Evolutionary conservation across 768 basidiomycete species (phyloP), one percentile per base, ranked within the genome.

Genomic region (Podaxis sp.): DNA sequence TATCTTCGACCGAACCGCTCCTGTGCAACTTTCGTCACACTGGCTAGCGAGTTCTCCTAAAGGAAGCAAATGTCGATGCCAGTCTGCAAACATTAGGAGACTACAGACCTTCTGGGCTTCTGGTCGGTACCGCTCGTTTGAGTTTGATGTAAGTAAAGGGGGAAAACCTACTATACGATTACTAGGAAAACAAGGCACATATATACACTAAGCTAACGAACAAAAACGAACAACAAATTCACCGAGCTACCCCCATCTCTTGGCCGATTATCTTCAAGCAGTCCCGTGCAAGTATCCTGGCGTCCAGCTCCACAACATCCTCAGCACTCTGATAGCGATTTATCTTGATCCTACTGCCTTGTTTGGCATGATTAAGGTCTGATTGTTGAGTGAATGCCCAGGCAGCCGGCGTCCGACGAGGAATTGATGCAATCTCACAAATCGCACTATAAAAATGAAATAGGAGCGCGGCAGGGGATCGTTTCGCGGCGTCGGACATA

Each of bases 401-500:
- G 11, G 86, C 82, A 2, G 83, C 80, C 0, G 94, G 91, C 12
- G 87, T 80, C 67, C 82, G 84, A 30, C 87, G 79, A 0, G 90
- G 85, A 60, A 89, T 83, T 1, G 93, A 86, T 7, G 84, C 88
- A 52, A 96, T 88, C 68, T 94, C 88, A 67, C 90, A 90, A 3
- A 97, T 73, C 2, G 91, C 75, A 0, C 85, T 77, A 69, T 96
- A 96, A 63, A 96, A 88, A 70, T 95, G 88, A 81, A 96, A 96
- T 11, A 99, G 76, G 68, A 96, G 95, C 0, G 90, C 94, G 15
- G 86, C 81, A 0, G 86, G 73, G 1, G 95, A 95, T 0, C 91
- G 85, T 66, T 85, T 86, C 12, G 90, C 84, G 0, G 89, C 84
- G 63, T 93, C 87, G 0, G 87, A 79, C 22, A 96, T 80, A 2